Evolutionary conservation across 2,329 filamentous ascomycete genomes (phyloP).

Genomic region (Arthrobotrys iridis): DNA sequence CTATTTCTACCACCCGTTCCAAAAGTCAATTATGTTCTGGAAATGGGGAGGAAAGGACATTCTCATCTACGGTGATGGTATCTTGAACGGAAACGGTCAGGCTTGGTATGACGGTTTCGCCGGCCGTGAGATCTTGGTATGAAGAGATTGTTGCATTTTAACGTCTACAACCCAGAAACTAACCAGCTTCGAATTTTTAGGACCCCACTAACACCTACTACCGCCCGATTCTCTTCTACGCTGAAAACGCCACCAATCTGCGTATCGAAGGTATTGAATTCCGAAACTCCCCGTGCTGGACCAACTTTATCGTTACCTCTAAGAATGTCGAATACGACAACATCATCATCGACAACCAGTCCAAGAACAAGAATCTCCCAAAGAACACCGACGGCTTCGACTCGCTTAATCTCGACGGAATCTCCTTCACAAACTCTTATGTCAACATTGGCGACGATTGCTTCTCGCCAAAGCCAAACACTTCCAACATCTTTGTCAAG

Average conservation of each 20-base stretch:
- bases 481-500: constrained; percentile 68
- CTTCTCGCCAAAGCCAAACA: constrained; percentile 71
- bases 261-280: constrained; percentile 69
- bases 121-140: constrained; percentile 60
- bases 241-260: constrained; percentile 70
- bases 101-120: constrained; percentile 67
- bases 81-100: constrained; percentile 69
- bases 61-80: constrained; percentile 69
- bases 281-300: constrained; percentile 72
- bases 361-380: constrained; percentile 65
- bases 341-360: constrained; percentile 68
- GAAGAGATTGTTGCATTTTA: constrained; percentile 17
- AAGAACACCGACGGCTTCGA: constrained; percentile 74
- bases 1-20: constrained; percentile 66
- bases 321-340: constrained; percentile 68
- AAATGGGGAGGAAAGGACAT: constrained; percentile 72
- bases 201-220: constrained; percentile 68
- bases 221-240: constrained; percentile 71
- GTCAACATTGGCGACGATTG: constrained; percentile 71
- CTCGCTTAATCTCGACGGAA: constrained; percentile 68
- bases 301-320: constrained; percentile 70
- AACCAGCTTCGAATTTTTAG: constrained; percentile 53
- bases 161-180: neutral
- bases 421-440: constrained; percentile 66
- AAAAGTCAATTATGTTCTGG: constrained; percentile 71